Base-by-base conservation (phyloP, 345 rosid species). In the Triadica sebifera region DNA sequence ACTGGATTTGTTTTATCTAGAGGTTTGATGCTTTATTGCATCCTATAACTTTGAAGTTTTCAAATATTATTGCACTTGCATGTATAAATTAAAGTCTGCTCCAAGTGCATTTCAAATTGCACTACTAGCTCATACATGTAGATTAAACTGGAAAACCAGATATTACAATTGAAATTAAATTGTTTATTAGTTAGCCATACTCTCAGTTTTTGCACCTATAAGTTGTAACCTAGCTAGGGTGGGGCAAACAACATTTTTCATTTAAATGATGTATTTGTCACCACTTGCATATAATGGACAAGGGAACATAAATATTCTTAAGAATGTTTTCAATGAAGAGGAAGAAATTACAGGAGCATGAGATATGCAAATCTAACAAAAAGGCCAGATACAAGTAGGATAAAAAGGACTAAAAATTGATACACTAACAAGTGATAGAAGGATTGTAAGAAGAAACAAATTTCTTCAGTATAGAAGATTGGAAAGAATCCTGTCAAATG, bases 401-500 rank as follows among this genome's bases (percentile, higher is more conserved):
- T 63, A 68, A 19, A 50, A 46, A 39, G 16, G 19, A 50, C 71
- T 76, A 58, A 76, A 75, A 69, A 4, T 49, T 50, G 74, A 77
- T 70, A 55, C 74, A 37, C 81, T 58, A 65, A 68, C 69, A 65
- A 58, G 58, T 12, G 50, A 66, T 60, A 76, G 56, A 51, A 70
- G 51, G 66, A 53, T 20, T 47, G 59, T 13, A 65, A 66, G 77
- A 67, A 71, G 69, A 75, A 74, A 68, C n/a, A 77, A 69, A 78
- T 64, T 61, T 81, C 77, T 73, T 77, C 67, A 52, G 34, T n/a
- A n/a, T n/a, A n/a, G n/a, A n/a, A n/a, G n/a, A n/a, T n/a, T n/a
- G n/a, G n/a, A n/a, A n/a, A n/a, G n/a, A n/a, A n/a, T n/a, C n/a
- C n/a, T n/a, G n/a, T n/a, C n/a, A n/a, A n/a, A n/a, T n/a, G n/a